Evolutionary conservation across 1,284 basidiomycete species (phyloP).

Genomic region (Ceratobasidium sp.): DNA sequence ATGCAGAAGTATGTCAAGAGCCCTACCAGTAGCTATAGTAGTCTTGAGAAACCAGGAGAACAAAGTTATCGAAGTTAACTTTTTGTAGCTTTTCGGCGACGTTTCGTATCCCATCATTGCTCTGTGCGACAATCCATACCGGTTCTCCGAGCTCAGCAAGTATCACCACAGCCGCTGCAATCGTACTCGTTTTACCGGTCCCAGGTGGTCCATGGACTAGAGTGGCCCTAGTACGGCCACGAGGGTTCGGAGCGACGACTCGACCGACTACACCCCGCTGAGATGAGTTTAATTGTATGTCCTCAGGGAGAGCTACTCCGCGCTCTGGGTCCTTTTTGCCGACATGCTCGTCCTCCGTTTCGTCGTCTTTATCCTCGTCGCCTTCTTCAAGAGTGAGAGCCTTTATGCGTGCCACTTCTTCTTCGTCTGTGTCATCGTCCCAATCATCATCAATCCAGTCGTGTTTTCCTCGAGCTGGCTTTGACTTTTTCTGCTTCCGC

Average conservation of each 20-base stretch:
- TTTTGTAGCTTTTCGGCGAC: constrained; percentile 72
- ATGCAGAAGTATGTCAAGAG: constrained; percentile 10
- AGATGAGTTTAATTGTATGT: constrained; percentile 11
- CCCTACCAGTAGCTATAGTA: constrained; percentile 74
- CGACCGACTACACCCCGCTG: constrained; percentile 40
- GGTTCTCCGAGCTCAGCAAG: constrained; percentile 61
- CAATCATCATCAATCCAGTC: constrained; percentile 28
- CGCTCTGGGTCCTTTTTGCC: constrained; percentile 14
- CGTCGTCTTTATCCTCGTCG: constrained; percentile 33
- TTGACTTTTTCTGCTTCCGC: constrained; percentile 11
- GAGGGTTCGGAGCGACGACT: constrained; percentile 20
- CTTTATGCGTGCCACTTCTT: constrained; percentile 25
- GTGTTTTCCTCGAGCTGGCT: background rate
- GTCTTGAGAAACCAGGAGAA: constrained; percentile 69
- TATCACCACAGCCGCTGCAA: constrained; percentile 69
- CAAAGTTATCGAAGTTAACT: constrained; percentile 64
- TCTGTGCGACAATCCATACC: constrained; percentile 80
- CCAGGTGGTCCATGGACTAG: constrained; percentile 73
- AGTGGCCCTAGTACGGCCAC: constrained; percentile 47
- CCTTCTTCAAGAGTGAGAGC: background rate
- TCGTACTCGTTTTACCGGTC: constrained; percentile 74
- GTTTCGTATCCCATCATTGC: constrained; percentile 76
- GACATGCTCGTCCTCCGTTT: constrained; percentile 24
- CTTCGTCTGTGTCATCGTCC: constrained; percentile 34
- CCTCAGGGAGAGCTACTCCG: constrained; percentile 29